Conservation (phyloP, 768 basidiomycete genomes). For the Nidularia pulvinata region DNA sequence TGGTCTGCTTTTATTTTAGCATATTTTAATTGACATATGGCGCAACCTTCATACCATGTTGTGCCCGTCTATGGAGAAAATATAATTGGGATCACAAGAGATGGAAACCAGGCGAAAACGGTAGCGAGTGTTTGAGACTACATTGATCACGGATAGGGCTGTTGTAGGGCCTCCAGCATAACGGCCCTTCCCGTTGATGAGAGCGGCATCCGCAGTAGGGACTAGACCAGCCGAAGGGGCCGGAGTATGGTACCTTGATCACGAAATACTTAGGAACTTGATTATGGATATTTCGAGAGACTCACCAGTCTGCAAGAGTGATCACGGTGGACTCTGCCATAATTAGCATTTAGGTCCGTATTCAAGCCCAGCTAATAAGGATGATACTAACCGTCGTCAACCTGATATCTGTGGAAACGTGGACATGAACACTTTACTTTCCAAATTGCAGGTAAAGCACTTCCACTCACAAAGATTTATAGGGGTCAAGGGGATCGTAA, state of each 20-base stretch:
- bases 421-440: neutral
- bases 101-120: neutral
- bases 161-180: neutral
- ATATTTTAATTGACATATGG: too few species aligned
- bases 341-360: neutral
- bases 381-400: slow-evolving; percentile 30
- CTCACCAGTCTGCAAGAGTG: slow-evolving; percentile 35
- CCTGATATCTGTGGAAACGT: neutral
- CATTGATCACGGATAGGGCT: neutral
- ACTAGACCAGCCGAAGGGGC: neutral
- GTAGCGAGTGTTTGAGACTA: neutral
- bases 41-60: too few species aligned
- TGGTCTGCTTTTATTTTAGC: slow-evolving; percentile 17
- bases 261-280: neutral
- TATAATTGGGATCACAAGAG: neutral
- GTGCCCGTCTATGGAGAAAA: neutral
- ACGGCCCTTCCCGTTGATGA: slow-evolving; percentile 1
- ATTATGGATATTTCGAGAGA: neutral
- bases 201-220: neutral
- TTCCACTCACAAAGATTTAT: slow-evolving; percentile 11
- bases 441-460: neutral
- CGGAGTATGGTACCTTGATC: neutral
- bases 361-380: neutral
- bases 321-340: slow-evolving; percentile 33
- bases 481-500: slow-evolving; percentile 34